Base-by-base conservation (phyloP, 2,329 filamentous ascomycete species). In the Lachnellula hyalina region DNA sequence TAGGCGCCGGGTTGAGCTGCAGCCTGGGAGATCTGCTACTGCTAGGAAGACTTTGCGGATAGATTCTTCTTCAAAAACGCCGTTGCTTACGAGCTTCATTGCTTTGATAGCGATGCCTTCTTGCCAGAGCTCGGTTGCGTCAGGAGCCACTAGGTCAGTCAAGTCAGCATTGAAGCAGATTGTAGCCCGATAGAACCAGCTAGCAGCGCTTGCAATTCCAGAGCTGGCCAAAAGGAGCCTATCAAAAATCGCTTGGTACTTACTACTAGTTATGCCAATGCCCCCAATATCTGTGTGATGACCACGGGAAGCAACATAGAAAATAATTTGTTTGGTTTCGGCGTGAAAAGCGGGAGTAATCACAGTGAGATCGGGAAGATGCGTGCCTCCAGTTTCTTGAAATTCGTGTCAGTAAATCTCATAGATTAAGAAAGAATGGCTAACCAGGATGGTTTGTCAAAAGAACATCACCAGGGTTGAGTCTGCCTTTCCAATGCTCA, bases 241-340 rank as follows among this genome's bases (percentile, higher is more conserved):
- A 2, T 21, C 21, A 4, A 32, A 32, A 11, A 2, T 32, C 28
- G 28, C 8, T 3, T 32, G 28, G 2, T 32, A 32, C 28, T 32
- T 32, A 32, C 28, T 32, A 9, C 28, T 32, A 12, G 42, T 42
- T 8, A 34, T 32, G 12, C 23, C 23, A 21, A 91, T 90, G 6
- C 89, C 90, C 9, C 89, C 89, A 58, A 94, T 92, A 63, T 93
- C 89, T 5, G 89, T 87, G 63, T 93, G 89, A 68, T 93, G 89
- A 0, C 88, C 89, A 9, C 63, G 53, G 4, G 86, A 89, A 0
- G 89, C 89, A 1, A 90, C 88, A 59, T 91, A 93, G 71, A 93
- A 93, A 54, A 91, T 78, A 55, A 93, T 90, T n/a, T 86, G 80
- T 4, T 84, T 34, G 12, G 36, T 84, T 28, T 69, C 69, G n/a